Base-by-base conservation (phyloP, 2,329 filamentous ascomycete genomes). In the Clonostachys chloroleuca region DNA sequence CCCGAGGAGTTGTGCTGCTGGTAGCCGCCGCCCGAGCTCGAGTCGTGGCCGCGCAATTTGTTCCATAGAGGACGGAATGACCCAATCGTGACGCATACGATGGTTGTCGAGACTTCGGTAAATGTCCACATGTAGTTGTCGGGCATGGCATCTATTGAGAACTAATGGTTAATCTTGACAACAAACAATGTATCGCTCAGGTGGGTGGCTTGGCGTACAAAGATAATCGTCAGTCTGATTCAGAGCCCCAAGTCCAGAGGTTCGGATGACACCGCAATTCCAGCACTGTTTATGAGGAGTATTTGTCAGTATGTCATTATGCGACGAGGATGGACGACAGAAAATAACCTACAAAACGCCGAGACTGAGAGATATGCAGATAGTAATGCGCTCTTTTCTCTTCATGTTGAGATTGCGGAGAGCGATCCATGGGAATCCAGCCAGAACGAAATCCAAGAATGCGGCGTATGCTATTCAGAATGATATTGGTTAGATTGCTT, bases 1-100 rank as follows among this genome's bases (percentile, higher is more conserved):
- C 34, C 43, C 3, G 52, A 52, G 45, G 49, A 46, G 35, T 52
- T 43, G 45, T 54, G 50, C 14, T 53, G 51, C 12, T 52, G 52
- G 16, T 44, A 48, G 18, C 52, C 52, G 17, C 51, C 47, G 13
- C 48, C 52, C 1, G 51, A 52, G 43, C 49, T 52, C 12, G 51
- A 52, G 12, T 51, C 50, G 16, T 48, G 43, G 14, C 51, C 49
- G 4, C 48, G 45, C 13, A 54, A 10, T 36, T 49, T 52, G 43
- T 51, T 50, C 35, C 49, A 51, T 1, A 39, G 42, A 5, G 43
- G 43, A 10, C 34, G 43, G 13, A 45, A 35, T 6, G 43, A 17
- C 6, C 16, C 34, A n/a, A 45, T 20, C 34, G 34, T 37, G 1
- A 45, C 43, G 16, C 34, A 45, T 12, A 45, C 14, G 18, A 45